Percentiles rank a stretch among this genome's conserved stretches.
Evolutionary conservation across 1,284 basidiomycete species (phyloP).

Genomic region (Apiotrichum sp.): DNA sequence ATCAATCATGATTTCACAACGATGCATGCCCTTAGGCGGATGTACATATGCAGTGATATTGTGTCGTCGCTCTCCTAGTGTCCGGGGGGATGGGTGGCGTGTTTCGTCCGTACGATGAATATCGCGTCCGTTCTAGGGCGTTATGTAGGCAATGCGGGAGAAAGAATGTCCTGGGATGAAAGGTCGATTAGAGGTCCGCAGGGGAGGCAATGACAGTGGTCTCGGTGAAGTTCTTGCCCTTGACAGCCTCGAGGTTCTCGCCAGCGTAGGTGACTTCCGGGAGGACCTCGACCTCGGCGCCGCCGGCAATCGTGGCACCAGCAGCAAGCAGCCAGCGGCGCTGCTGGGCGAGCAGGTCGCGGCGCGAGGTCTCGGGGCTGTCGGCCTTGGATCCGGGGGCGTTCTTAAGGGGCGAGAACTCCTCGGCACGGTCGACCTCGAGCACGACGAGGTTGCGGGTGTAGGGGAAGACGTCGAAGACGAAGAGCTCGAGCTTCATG

Average conservation of each 20-base stretch:
- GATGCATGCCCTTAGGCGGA: conserved; percentile 1
- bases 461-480: conserved; percentile 98
- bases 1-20: too few species aligned
- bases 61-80: background rate
- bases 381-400: conserved; percentile 92
- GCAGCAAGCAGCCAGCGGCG: conserved; percentile 71
- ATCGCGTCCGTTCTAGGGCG: background rate
- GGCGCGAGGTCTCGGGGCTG: conserved; percentile 80
- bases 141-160: background rate
- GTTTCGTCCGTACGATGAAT: background rate
- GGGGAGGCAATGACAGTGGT: conserved; percentile 36
- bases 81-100: background rate
- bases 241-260: conserved; percentile 75
- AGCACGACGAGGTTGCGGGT: conserved; percentile 76
- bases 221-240: conserved; percentile 69
- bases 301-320: conserved; percentile 60
- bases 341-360: conserved; percentile 88
- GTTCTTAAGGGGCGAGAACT: conserved; percentile 97
- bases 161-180: background rate
- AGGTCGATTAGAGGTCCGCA: conserved; percentile 16
- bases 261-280: conserved; percentile 84
- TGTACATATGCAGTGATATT: conserved; percentile 2
- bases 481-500: conserved; percentile 98
- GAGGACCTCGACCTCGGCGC: conserved; percentile 79
- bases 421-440: conserved; percentile 80